These are phyloP conservation scores for Candida pseudofarinosa DNA, from an alignment of 805 yeast genomes.

Conservation along the genomic window DNA sequence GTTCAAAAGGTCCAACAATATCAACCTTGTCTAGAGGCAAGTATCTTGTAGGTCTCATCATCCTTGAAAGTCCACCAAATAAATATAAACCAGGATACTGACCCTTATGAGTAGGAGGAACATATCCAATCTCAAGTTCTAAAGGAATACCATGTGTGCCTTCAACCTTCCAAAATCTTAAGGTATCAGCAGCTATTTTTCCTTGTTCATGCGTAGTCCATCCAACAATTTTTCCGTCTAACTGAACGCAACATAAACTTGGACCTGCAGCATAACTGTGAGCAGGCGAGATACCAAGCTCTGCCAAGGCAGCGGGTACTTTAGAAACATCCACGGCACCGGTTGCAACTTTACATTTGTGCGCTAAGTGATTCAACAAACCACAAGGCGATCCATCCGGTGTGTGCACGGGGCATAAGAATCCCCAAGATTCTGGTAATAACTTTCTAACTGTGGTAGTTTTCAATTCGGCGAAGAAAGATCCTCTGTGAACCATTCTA, in stretches of 20 bases:
- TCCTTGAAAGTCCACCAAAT: slow-evolving; percentile 89
- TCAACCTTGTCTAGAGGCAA: slow-evolving; percentile 81
- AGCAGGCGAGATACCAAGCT: slow-evolving; percentile 79
- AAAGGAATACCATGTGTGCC: slow-evolving; percentile 74
- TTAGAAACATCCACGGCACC: slow-evolving; percentile 65
- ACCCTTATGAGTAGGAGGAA: slow-evolving; percentile 93
- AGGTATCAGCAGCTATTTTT: slow-evolving; percentile 77
- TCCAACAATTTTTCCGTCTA: slow-evolving; percentile 89
- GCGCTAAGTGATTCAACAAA: slow-evolving; percentile 91
- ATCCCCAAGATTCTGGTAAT: slow-evolving; percentile 98
- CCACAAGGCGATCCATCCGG: slow-evolving; percentile 99
- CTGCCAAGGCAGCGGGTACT: slow-evolving; percentile 61
- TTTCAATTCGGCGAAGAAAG: slow-evolving; percentile 96
- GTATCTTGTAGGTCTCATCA: slow-evolving; percentile 94
- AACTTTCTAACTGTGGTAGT: slow-evolving; percentile 96
- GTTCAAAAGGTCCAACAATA: slow-evolving; percentile 95
- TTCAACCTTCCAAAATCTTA: slow-evolving; percentile 89
- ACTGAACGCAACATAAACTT: slow-evolving; percentile 79
- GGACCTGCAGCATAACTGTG: slow-evolving; percentile 87
- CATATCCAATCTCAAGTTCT: slow-evolving; percentile 89
- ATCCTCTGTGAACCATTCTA: slow-evolving; percentile 99
- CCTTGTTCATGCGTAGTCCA: slow-evolving; percentile 94
- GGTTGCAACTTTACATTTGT: slow-evolving; percentile 87
- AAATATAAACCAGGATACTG: slow-evolving; percentile 95
- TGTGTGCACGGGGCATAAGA: slow-evolving; percentile 97